Percentiles rank a stretch among this genome's conserved stretches.
Evolutionary conservation across 257 asterid genomes (phyloP).

Genomic region (Anisodus acutangulus): DNA sequence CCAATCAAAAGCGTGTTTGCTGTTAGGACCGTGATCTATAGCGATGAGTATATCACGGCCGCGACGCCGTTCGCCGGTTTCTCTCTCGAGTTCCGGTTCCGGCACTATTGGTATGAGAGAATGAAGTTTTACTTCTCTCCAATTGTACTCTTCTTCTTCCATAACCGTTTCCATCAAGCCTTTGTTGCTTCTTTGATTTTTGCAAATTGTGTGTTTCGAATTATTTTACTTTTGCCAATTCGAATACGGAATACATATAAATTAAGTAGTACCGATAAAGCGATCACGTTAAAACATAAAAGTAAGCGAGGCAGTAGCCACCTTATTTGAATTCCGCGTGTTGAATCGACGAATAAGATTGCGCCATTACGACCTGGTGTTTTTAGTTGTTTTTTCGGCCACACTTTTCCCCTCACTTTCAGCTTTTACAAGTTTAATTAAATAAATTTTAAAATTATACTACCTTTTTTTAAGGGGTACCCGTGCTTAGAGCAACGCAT

Average conservation of each 20-base stretch:
- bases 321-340: conserved; percentile 8
- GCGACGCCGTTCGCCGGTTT: conserved; percentile 80
- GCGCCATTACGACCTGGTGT: neutral
- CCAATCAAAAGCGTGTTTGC: conserved; percentile 98
- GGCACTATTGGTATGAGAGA: conserved; percentile 61
- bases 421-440: no score
- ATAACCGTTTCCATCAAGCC: conserved; percentile 61
- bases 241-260: neutral
- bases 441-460: no score
- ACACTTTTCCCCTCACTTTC: no score
- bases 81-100: conserved; percentile 74
- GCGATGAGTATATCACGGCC: conserved; percentile 86
- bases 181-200: neutral
- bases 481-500: no score
- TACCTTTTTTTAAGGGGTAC: no score
- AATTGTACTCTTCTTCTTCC: conserved; percentile 85
- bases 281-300: neutral
- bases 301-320: neutral
- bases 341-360: neutral
- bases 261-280: neutral
- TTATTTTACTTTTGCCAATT: neutral
- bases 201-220: neutral
- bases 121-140: conserved; percentile 76
- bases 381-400: no score
- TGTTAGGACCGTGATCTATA: conserved; percentile 88